These are phyloP conservation scores for Ganoderma sinense DNA, from an alignment of 1,284 basidiomycete species.

Conservation along the genomic window DNA sequence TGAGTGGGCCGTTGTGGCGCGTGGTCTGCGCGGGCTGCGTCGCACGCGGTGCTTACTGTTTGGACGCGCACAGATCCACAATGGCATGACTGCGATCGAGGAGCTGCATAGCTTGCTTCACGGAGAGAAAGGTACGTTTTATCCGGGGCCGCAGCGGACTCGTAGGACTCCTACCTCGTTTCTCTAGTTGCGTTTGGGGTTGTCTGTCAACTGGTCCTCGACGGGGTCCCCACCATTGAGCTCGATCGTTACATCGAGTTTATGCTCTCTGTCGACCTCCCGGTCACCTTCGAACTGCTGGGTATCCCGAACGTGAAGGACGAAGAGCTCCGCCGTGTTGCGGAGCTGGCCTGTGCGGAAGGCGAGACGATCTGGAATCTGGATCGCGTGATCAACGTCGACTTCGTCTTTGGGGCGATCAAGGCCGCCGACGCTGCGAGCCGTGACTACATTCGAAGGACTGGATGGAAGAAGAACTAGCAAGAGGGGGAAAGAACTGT, in stretches of 20 bases:
- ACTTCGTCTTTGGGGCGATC: conserved; percentile 41
- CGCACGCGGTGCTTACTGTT: not conserved
- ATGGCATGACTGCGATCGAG: conserved; percentile 44
- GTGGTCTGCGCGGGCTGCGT: not conserved
- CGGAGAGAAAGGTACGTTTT: conserved; percentile 41
- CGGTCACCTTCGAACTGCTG: conserved; percentile 41
- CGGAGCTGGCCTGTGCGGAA: conserved; percentile 37
- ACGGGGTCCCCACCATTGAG: conserved; percentile 35
- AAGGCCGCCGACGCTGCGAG: conserved; percentile 44
- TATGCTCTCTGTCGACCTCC: conserved; percentile 44
- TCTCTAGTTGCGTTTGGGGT: conserved; percentile 42
- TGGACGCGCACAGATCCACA: conserved; percentile 37
- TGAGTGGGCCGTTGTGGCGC: conserved; percentile 28
- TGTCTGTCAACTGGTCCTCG: conserved; percentile 43
- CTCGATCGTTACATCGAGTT: conserved; percentile 43
- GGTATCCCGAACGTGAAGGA: conserved; percentile 42
- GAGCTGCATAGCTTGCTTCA: conserved; percentile 41
- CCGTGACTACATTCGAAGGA: conserved; percentile 36
- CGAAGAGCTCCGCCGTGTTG: conserved; percentile 40
- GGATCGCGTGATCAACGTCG: conserved; percentile 40
- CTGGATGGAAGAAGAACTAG: conserved; percentile 30
- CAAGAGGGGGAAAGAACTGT: too few species aligned
- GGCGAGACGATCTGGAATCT: conserved; percentile 47
- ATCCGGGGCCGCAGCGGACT: not conserved
- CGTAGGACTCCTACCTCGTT: not conserved